Conservation (phyloP, 2,329 filamentous ascomycete species). For the Ustulina deusta region DNA sequence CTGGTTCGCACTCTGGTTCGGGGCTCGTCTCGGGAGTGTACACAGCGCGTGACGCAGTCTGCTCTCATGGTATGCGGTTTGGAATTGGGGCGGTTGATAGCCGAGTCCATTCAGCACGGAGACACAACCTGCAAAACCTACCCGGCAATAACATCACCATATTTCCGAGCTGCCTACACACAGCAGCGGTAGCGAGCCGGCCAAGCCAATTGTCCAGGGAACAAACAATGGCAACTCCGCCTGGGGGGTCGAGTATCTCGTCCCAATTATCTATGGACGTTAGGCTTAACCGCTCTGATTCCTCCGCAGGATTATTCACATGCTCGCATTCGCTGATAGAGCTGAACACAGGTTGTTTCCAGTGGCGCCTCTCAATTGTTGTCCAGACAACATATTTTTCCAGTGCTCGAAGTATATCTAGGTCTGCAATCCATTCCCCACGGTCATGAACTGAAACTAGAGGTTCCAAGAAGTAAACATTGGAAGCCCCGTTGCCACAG, state of each 20-base stretch:
- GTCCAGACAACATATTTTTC: background rate
- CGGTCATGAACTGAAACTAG: conserved; percentile 16
- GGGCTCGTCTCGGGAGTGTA: background rate
- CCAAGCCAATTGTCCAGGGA: background rate
- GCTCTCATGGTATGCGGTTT: background rate
- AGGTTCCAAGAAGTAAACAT: conserved; percentile 7
- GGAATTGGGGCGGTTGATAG: background rate
- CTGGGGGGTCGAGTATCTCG: conserved; percentile 1
- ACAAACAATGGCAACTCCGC: background rate
- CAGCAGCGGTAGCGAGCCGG: background rate
- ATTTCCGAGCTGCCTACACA: conserved; percentile 1
- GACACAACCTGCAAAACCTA: background rate
- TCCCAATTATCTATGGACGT: background rate
- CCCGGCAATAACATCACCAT: background rate
- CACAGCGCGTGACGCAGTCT: background rate
- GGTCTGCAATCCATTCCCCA: conserved; percentile 8
- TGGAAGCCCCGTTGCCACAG: background rate
- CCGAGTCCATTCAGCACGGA: background rate
- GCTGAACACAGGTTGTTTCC: conserved; percentile 1
- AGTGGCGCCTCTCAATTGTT: background rate
- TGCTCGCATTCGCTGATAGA: background rate
- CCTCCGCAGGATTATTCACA: background rate
- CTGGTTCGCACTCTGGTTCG: background rate
- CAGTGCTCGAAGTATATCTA: conserved; percentile 11
- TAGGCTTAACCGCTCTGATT: background rate